Base-by-base conservation (phyloP, 2,329 filamentous ascomycete species). In the Fusarium buharicum region DNA sequence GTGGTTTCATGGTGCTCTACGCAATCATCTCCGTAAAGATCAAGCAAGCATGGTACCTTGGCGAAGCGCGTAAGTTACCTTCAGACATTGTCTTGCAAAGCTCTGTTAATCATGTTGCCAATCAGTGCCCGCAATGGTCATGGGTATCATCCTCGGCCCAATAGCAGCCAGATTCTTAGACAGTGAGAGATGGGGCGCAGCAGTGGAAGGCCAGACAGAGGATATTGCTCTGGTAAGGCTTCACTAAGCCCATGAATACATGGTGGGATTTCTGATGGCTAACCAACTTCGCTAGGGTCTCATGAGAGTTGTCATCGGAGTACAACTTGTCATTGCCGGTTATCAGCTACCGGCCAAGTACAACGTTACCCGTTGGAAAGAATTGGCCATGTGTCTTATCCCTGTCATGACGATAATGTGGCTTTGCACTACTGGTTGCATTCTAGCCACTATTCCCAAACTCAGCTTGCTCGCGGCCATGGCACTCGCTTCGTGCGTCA, bases 401-500 rank as follows among this genome's bases (percentile, higher is more conserved):
- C 85, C 85, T 3, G 76, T 86, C 60, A 88, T 87, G 86, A 83
- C 84, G 1, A 73, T 86, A 47, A 86, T 86, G 80, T 88, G 86
- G 86, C 70, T 88, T 7, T 79, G 75, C 62, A 87, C 85, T 1
- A 84, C 82, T 0, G 75, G 79, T 3, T 87, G 85, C 59, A 78
- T 88, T 38, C 71, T 85, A 28, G 75, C 82, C 6, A 82, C 81
- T 11, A 75, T 87, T 3, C 85, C 85, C 0, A 82, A 83, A 20
- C 57, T 88, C 10, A 80, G 81, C 0, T 75, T 86, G 13, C 75
- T 86, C 2, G 76, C 82, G 3, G 79, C 83, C 2, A 74, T 88
- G 36, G 84, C 85, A 17, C 85, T 88, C 56, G 85, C 79, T 3
- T 84, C 85, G 0, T 86, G 83, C 46, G 84, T 87, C 11, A 86